Evolutionary conservation across 805 yeast genomes (phyloP), one percentile per base, ranked within the genome.

Genomic region (Monosporozyma solicola): DNA sequence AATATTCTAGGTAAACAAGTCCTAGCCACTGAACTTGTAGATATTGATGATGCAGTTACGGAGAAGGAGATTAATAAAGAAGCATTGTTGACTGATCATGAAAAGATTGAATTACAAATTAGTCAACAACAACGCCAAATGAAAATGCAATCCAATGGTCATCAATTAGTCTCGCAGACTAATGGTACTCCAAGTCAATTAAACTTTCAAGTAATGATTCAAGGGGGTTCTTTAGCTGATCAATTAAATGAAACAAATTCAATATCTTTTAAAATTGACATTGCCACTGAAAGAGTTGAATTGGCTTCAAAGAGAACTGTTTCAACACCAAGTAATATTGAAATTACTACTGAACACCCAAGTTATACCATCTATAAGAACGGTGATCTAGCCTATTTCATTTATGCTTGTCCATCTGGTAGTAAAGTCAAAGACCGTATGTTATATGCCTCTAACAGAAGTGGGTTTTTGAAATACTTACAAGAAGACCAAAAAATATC

Each of bases 351-450:
- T 1, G 69, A 64, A 13, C 75, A 63, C 55, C 89, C 83, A 69
- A 87, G 71, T 62, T 90, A 82, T 65, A 79, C 80, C 32, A 57
- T 87, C 27, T 78, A 77, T 63, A 76, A 72, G 49, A 72, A 72
- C 55, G 69, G 70, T 1, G 69, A 65, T 1, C 67, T 73, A 47
- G 60, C 62, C 41, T 80, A 79, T 35, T 90, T 92, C 66, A 80
- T 91, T 33, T 88, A 88, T 65, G 77, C 92, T 7, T 91, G 97
- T 68, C 98, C 99, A 3, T 82, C 95, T 0, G 90, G 91, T 1
- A 84, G 96, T 45, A 84, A 83, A 69, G 94, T 94, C 43, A 86
- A 84, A 67, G 94, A 90, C 51, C 79, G 98, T 61, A 92, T 92
- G 97, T 67, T 90, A 50, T 89, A 90, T 63, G 98, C 99, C 1